Evolutionary conservation across 73 alveolate genomes (phyloP).

Genomic region (Uronychia binucleata): DNA sequence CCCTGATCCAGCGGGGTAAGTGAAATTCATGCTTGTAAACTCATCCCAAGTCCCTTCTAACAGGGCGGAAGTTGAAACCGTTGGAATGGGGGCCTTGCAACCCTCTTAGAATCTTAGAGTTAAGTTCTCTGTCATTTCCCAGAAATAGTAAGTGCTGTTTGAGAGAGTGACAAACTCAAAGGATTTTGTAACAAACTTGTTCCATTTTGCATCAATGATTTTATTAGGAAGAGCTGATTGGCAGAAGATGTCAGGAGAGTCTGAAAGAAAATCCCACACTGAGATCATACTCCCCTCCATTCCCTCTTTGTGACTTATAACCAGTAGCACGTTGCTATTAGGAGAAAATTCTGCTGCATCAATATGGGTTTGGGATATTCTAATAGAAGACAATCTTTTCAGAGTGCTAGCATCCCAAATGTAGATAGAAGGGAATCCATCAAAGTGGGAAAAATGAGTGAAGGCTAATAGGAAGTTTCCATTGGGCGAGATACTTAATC

Average conservation of each 20-base stretch:
- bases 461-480: constrained; percentile 44
- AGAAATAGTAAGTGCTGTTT: constrained; percentile 36
- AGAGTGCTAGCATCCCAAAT: constrained; percentile 63
- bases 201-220: constrained; percentile 56
- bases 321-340: constrained; percentile 50
- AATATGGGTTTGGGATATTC: constrained; percentile 34
- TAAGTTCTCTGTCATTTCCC: constrained; percentile 60
- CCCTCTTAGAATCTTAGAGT: constrained; percentile 58
- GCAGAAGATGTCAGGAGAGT: constrained; percentile 44
- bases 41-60: constrained; percentile 29
- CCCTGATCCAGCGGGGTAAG: constrained; percentile 29
- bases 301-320: constrained; percentile 18
- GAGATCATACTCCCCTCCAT: constrained; percentile 22
- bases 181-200: constrained; percentile 30
- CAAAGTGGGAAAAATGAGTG: constrained; percentile 22
- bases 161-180: constrained; percentile 44
- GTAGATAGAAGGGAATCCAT: constrained; percentile 59
- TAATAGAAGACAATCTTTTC: constrained; percentile 39
- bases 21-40: constrained; percentile 39
- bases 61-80: not conserved
- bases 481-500: constrained; percentile 42
- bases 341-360: constrained; percentile 40
- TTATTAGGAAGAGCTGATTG: constrained; percentile 28
- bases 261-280: constrained; percentile 67
- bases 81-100: constrained; percentile 1